Conservation (phyloP, 352 stramenopile genomes). For the Pythium brassicae region DNA sequence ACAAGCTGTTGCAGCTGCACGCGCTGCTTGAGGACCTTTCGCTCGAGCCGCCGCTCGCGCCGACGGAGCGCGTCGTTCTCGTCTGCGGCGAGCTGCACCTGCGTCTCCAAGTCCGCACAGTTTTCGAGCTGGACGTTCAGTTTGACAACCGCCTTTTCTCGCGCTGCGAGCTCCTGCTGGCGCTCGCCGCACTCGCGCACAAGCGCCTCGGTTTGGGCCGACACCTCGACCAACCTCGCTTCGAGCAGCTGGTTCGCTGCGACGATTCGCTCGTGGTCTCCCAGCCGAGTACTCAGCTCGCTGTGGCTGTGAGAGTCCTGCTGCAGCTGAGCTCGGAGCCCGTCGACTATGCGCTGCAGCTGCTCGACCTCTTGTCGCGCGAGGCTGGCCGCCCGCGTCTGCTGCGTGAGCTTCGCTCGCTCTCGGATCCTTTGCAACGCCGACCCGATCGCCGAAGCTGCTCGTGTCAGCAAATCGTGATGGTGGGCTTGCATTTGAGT, state of each 20-base stretch:
- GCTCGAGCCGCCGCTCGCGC: conserved; percentile 17
- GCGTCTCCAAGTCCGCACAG: conserved; percentile 14
- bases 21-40: conserved; percentile 29
- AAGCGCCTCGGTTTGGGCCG: not conserved
- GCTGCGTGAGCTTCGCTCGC: not conserved
- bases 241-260: conserved; percentile 8
- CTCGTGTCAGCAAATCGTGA: conserved; percentile 8
- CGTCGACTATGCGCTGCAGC: not conserved
- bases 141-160: conserved; percentile 7
- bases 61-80: conserved; percentile 10
- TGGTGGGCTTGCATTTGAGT: not conserved
- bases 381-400: not conserved
- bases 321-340: conserved; percentile 4
- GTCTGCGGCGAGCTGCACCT: conserved; percentile 16
- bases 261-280: not conserved
- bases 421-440: conserved; percentile 5
- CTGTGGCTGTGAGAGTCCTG: conserved; percentile 2
- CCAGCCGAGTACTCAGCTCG: not conserved
- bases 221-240: not conserved
- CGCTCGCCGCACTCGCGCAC: conserved; percentile 3
- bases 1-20: conserved; percentile 22
- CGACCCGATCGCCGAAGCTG: conserved; percentile 2
- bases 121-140: conserved; percentile 16
- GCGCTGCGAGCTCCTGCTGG: conserved; percentile 1
- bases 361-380: conserved; percentile 3